Base-by-base conservation (phyloP, 805 yeast genomes). In the Lipomyces kockii region DNA sequence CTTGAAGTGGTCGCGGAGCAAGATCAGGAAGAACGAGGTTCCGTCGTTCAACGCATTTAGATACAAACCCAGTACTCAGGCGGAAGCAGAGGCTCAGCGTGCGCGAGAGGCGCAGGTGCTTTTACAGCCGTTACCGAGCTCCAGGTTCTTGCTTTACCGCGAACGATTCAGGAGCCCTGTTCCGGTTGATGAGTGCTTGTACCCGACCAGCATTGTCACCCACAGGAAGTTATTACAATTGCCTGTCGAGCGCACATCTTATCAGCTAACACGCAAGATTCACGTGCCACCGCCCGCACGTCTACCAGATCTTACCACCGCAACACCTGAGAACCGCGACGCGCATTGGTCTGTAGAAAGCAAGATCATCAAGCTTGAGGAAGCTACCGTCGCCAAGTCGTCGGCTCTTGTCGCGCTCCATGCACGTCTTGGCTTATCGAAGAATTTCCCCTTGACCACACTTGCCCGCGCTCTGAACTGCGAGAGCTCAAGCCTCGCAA, bases 381-480 rank as follows among this genome's bases (percentile, higher is more conserved):
- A 49, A 14, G 56, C 27, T 8, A 55, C 20, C 20, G 69, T 65
- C 49, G 43, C 63, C 12, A 52, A 64, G 54, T 61, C 59, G 11
- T 90, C 97, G 1, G 84, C 88, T n/a, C 82, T 95, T 63, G 84
- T 84, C 49, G 88, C 97, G 3, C 83, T 94, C 67, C 97, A 91
- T 74, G 81, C 90, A 22, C 86, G 99, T 78, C 81, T 94, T 62
- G 78, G 83, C 22, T 83, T 94, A 62, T 89, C 95, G 6, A 73
- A 80, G 29, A 74, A 78, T 6, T 89, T 85, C 74, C 77, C 87
- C 64, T 82, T 84, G 52, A 82, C 92, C 12, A 86, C 94, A 0
- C 83, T 95, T 68, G 93, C 97, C 0, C 89, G 93, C 75, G 86
- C 95, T 55, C 83, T 95, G 71, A 90, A 93, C 62, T 86, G 92